Base-by-base conservation (phyloP, 768 basidiomycete species). In the Termitomyces sp. region DNA sequence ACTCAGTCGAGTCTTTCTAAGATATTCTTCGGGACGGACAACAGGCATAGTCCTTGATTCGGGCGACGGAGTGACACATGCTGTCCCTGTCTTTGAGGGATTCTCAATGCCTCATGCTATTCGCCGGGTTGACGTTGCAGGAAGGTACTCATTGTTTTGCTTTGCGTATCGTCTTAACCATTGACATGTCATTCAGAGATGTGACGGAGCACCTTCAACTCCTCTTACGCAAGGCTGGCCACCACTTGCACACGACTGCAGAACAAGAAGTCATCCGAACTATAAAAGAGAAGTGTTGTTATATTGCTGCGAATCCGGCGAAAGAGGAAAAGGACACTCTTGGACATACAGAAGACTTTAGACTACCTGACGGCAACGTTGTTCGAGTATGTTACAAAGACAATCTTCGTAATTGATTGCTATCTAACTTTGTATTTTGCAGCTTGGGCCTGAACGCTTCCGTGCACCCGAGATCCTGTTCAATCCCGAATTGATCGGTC, bases 21-120 rank as follows among this genome's bases (percentile, higher is more conserved):
- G 96, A 70, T 99, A 99, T 75, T 96, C 97, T 3, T 97, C 95
- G 16, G 97, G 97, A 33, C 84, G 97, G 61, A 98, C 97, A 62
- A 98, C 97, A 38, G 97, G 97, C n/a, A 97, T 98, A 58, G 97
- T 99, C 1, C 83, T 99, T 20, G 97, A 99, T 70, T 98, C 96
- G 6, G 97, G 97, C 12, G 97, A 99, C 68, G 97, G 97, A 28
- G 97, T 99, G 8, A 98, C 97, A 24, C 97, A 99, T 61, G 93
- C 97, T 14, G 97, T 99, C 3, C 97, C 97, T 4, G 95, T 99
- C 18, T 99, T 95, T 66, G 97, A 99, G 68, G 97, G 97, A 0
- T 98, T 98, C 77, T 95, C 94, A 6, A 98, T 98, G 93, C 94
- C 95, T 44, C 95, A 98, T 70, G 96, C 97, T 42, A 95, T 98